These are phyloP conservation scores for Tremella mesenterica DNA, from an alignment of 768 basidiomycete genomes.

Conservation along the genomic window DNA sequence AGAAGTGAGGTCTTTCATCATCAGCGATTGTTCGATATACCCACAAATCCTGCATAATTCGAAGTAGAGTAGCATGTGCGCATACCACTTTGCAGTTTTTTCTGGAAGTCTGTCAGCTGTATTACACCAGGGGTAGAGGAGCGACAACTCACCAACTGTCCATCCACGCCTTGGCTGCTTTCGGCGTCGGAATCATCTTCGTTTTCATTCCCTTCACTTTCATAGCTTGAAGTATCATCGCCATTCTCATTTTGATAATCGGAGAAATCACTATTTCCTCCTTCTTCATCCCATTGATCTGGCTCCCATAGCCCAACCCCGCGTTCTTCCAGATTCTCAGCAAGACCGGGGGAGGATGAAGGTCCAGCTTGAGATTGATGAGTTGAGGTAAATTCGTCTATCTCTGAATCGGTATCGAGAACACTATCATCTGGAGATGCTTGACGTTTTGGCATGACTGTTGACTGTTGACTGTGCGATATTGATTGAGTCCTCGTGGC, in stretches of 20 bases:
- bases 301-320: conserved; percentile 28
- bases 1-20: conserved; percentile 9
- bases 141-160: conserved; percentile 5
- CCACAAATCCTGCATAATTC: neutral
- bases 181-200: conserved; percentile 15
- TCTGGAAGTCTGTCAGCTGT: conserved; percentile 3
- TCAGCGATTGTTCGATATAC: neutral
- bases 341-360: no score
- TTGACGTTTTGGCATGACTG: no score
- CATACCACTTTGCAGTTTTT: conserved; percentile 29
- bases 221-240: conserved; percentile 5
- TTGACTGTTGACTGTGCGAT: no score
- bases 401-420: conserved; percentile 38
- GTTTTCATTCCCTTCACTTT: conserved; percentile 8
- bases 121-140: neutral
- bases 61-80: no score
- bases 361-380: conserved; percentile 7
- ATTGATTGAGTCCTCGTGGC: no score
- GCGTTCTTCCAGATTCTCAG: conserved; percentile 24
- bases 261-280: conserved; percentile 6
- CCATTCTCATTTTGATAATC: conserved; percentile 15
- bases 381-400: conserved; percentile 38
- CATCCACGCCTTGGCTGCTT: neutral
- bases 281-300: conserved; percentile 35
- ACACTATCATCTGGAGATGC: conserved; percentile 16